Conservation (phyloP, 2,329 filamentous ascomycete genomes). For the Lachnellula cervina region DNA sequence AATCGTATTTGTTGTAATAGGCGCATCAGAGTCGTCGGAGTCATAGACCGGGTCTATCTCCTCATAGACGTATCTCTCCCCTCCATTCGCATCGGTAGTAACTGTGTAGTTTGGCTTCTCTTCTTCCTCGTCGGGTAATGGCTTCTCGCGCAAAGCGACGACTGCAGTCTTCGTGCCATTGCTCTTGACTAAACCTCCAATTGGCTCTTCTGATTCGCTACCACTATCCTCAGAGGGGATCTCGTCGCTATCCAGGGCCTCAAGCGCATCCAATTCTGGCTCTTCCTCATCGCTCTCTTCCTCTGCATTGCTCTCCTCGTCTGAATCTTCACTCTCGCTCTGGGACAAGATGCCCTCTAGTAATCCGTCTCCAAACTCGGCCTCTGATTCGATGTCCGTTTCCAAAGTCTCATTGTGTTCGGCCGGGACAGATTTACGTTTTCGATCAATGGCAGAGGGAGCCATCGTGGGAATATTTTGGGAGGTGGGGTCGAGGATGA, state of each 20-base stretch:
- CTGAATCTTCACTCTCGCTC: conserved; percentile 53
- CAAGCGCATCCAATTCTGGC: conserved; percentile 36
- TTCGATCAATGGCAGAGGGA: conserved; percentile 32
- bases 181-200: conserved; percentile 36
- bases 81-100: conserved; percentile 82
- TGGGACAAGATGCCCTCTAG: conserved; percentile 54
- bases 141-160: conserved; percentile 28
- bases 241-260: conserved; percentile 45
- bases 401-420: conserved; percentile 41
- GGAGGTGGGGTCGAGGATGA: conserved; percentile 2
- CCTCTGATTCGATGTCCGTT: conserved; percentile 50
- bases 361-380: conserved; percentile 52
- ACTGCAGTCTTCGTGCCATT: conserved; percentile 34
- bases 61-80: conserved; percentile 83
- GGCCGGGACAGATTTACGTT: conserved; percentile 59
- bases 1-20: conserved; percentile 80
- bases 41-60: conserved; percentile 95
- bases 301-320: conserved; percentile 42
- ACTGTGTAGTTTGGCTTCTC: conserved; percentile 48
- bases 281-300: conserved; percentile 43
- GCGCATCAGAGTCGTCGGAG: conserved; percentile 86
- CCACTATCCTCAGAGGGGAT: conserved; percentile 39
- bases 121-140: conserved; percentile 33
- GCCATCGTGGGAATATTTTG: conserved; percentile 23
- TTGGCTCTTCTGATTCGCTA: conserved; percentile 32